Evolutionary conservation across 305 asterid species (phyloP), one percentile per base, ranked within the genome.

Genomic region (Coffea humblotiana): DNA sequence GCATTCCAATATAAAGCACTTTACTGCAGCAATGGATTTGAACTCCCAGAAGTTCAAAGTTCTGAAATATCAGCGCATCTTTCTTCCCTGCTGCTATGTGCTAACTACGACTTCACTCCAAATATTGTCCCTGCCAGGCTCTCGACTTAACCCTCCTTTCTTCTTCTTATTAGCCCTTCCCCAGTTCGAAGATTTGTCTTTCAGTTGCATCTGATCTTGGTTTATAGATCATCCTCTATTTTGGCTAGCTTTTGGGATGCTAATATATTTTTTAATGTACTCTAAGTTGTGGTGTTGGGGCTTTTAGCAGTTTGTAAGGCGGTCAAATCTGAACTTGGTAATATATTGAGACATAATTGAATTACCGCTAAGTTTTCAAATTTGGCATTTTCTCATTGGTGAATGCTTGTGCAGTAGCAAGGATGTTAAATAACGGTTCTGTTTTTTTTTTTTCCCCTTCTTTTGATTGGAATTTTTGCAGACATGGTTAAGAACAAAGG

Each of bases 401-500:
- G 37, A 12, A 35, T 29, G 23, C 29, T 4, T 47, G 23, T 69
- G 49, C 45, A 25, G n/a, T 13, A 18, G n/a, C 14, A 70, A 37
- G 37, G 71, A 51, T 18, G 9, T 15, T 71, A 43, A 75, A 48
- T 56, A 15, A 40, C n/a, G 67, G 8, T 15, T 35, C 35, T 49
- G 5, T 16, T 16, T 49, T 29, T 14, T 80, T 74, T 76, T 78
- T 8, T 14, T 47, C 35, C 49, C 8, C 10, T 16, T 49, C 32
- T 29, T 21, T 14, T 80, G 69, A 65, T 52, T 52, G 60, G 60
- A 8, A 81, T 82, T 87, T 37, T 37, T 37, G 43, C 90, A 96
- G 98, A 94, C 88, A 96, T 96, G 98, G 99, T 96, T 71, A 96
- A 96, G 85, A 96, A 96, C 92, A 96, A 96, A 89, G 98, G 99